Percentiles rank a stretch among this genome's conserved stretches.
These are phyloP conservation scores for Entophlyctis luteolus DNA, from an alignment of 192 early-diverging fungal species.

Conservation along the genomic window DNA sequence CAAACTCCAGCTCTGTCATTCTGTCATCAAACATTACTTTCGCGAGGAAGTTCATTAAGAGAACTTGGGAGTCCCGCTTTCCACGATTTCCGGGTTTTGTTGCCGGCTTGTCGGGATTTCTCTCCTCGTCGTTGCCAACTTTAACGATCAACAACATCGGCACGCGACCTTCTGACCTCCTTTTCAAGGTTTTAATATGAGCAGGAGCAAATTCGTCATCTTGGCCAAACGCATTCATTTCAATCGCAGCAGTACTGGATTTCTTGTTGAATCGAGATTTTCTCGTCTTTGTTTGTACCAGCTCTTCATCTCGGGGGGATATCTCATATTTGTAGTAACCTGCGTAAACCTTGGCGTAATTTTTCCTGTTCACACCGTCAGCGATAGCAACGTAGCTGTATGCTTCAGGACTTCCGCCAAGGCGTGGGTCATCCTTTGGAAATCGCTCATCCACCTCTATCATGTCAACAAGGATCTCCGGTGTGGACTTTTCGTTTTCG, in stretches of 20 bases:
- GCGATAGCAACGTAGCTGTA: constrained; percentile 82
- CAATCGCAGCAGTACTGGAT: neutral
- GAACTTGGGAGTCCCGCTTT: constrained; percentile 94
- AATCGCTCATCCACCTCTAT: constrained; percentile 55
- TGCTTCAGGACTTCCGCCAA: constrained; percentile 58
- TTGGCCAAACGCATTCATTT: constrained; percentile 3
- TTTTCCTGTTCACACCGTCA: constrained; percentile 86
- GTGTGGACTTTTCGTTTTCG: constrained; percentile 76
- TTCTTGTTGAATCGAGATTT: neutral
- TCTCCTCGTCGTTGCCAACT: constrained; percentile 46
- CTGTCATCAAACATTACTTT: constrained; percentile 83
- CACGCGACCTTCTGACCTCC: constrained; percentile 38
- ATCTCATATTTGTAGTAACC: constrained; percentile 69
- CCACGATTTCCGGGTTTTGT: constrained; percentile 66
- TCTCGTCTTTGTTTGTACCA: constrained; percentile 17
- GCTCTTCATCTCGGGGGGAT: neutral
- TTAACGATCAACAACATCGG: constrained; percentile 52
- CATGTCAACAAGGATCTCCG: constrained; percentile 81
- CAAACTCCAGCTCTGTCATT: constrained; percentile 85
- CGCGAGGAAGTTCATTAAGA: constrained; percentile 93
- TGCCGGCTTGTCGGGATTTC: constrained; percentile 25
- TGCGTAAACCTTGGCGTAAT: constrained; percentile 89
- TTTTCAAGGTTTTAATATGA: constrained; percentile 24
- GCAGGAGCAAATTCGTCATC: neutral
- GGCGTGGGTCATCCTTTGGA: constrained; percentile 37